Base-by-base conservation (phyloP, 2,329 filamentous ascomycete species). In the Aspergillus quadrilineatus region DNA sequence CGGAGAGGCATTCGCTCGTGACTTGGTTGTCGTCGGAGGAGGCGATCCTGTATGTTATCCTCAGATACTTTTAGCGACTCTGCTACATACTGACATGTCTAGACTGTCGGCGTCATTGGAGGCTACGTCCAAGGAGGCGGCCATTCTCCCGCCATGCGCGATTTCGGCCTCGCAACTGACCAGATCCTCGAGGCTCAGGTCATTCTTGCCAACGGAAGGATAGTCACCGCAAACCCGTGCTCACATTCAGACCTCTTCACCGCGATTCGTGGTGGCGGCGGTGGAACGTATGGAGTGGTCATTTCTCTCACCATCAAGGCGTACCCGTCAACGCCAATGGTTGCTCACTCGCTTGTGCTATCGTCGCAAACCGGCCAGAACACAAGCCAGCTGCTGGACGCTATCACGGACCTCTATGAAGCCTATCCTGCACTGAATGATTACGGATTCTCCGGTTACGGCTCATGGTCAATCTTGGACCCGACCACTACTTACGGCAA, bases 281-380 rank as follows among this genome's bases (percentile, higher is more conserved):
- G 55, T 1, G 55, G 55, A 4, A 57, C 55, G 26, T 57, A 57
- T n/a, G 55, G 55, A 3, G 50, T 57, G 6, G 50, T 57, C 15
- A 34, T 50, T 36, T 60, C 26, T 1, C 26, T 37, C 17, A 57
- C 50, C 29, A 52, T 59, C 39, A 55, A 49, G 29, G 46, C 32
- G 4, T 56, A 60, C 83, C 58, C 58, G n/a, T 53, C 50, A 2
- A 51, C 51, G 7, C 53, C 60, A 6, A 50, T 62, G 12, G 53
- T 60, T 0, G 59, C 44, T 4, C 61, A 60, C 41, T 46, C 50
- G 15, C 42, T 53, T 28, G 26, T 7, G 30, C 46, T 5, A 22
- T 53, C 7, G 14, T 36, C 1, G 14, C 50, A 1, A 14, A 29
- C 22, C 30, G 17, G 8, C 14, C 17, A 3, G n/a, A 17, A 46